Conservation (phyloP, 169 alveolate species). For the Plasmodium malariae region DNA sequence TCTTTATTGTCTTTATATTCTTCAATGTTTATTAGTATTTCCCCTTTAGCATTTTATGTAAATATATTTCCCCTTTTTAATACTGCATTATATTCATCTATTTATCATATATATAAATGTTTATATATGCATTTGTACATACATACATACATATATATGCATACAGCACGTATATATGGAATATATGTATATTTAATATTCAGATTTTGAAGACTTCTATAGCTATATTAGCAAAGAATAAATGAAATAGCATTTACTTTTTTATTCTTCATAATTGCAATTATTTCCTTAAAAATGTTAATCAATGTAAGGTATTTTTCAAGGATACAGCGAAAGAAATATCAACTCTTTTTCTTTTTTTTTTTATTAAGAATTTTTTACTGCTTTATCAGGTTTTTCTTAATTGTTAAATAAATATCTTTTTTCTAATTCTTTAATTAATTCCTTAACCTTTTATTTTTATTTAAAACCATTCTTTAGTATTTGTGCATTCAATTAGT, state of each 20-base stretch:
- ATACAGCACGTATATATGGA: conserved; percentile 1
- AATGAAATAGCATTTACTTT: not conserved
- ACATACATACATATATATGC: no score
- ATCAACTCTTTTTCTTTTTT: not conserved
- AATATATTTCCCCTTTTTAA: not conserved
- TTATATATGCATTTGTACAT: no score
- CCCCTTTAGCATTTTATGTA: no score
- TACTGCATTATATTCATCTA: no score
- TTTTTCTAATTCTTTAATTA: no score
- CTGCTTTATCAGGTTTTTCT: not conserved
- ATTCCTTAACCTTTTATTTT: no score
- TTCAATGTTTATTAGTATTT: no score
- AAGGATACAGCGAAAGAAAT: not conserved
- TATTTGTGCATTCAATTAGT: no score
- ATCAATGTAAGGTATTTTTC: not conserved
- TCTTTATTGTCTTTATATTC: no score
- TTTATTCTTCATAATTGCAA: conserved; percentile 4
- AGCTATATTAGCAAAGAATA: conserved; percentile 47
- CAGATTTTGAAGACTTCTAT: conserved; percentile 45
- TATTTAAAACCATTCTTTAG: not conserved
- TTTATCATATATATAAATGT: not conserved
- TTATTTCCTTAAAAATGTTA: not conserved
- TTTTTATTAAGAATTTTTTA: not conserved
- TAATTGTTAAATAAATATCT: not conserved
- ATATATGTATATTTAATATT: no score